Percentiles rank a stretch among this genome's conserved stretches.
phyloP scores from a whole-genome alignment of 345 rosid species.

The Anacardium occidentale region DNA sequence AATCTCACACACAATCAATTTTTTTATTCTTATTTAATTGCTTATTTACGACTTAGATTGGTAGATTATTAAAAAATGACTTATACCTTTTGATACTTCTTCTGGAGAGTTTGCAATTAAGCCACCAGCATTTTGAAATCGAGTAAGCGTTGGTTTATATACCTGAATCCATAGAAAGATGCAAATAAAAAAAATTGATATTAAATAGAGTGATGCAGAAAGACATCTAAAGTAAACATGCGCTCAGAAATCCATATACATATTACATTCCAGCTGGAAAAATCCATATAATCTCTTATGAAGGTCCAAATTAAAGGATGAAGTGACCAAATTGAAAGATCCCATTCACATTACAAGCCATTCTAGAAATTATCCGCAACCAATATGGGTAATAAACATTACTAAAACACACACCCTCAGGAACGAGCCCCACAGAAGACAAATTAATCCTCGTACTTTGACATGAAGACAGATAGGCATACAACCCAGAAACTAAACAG shows the following conservation, averaged over 20 bases:
- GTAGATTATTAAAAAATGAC: not conserved
- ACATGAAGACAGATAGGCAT: too few relatives aligned
- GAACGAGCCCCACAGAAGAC: not conserved
- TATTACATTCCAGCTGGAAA: not conserved
- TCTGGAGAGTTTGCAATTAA: constrained; percentile 69
- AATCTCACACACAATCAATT: constrained; percentile 7
- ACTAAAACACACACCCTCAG: not conserved
- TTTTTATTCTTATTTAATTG: constrained; percentile 8
- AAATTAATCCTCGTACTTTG: not conserved
- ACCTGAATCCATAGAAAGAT: constrained; percentile 53
- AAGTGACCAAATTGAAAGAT: not conserved
- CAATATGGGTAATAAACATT: not conserved
- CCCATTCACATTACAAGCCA: not conserved
- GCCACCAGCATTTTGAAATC: constrained; percentile 79
- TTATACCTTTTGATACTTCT: constrained; percentile 69
- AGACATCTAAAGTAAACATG: constrained; percentile 6
- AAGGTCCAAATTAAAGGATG: not conserved
- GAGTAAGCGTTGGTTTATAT: constrained; percentile 66
- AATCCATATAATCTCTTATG: not conserved
- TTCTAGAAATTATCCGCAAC: not conserved
- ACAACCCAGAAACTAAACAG: too few relatives aligned
- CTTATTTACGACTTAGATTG: constrained; percentile 6
- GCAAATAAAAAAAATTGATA: not conserved
- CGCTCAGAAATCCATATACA: not conserved
- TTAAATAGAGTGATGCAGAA: not conserved